A percentile compares a stretch with the other conserved stretches of the same genome.
Conservation (phyloP, 2,329 filamentous ascomycete species). For the Cadophora gregata region DNA sequence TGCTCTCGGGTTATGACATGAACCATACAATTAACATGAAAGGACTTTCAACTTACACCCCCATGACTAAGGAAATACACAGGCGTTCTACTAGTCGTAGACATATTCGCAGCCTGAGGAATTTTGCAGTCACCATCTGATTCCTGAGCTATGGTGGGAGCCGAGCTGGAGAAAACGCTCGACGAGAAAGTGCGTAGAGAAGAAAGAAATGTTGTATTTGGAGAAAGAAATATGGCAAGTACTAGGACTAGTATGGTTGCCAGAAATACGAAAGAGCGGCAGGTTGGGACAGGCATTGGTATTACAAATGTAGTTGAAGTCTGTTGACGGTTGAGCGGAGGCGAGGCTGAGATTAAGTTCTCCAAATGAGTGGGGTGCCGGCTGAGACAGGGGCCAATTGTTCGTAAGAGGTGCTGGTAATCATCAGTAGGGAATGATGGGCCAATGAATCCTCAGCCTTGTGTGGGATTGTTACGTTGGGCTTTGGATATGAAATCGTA, state of each 20-base stretch:
- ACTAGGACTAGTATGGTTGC: slow-evolving; percentile 14
- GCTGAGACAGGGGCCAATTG: neutral
- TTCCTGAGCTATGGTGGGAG: neutral
- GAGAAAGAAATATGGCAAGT: slow-evolving; percentile 28
- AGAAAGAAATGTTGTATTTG: slow-evolving; percentile 14
- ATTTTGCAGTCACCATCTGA: neutral
- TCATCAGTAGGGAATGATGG: slow-evolving; percentile 2
- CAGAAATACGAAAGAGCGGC: slow-evolving; percentile 1
- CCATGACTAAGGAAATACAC: slow-evolving; percentile 41
- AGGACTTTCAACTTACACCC: slow-evolving; percentile 32
- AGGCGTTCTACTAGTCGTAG: slow-evolving; percentile 32
- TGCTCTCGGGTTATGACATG: too few species aligned
- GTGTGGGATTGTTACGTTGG: neutral
- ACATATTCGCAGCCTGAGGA: slow-evolving; percentile 22
- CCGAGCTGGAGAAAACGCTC: slow-evolving; percentile 6
- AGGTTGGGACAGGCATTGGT: slow-evolving; percentile 12
- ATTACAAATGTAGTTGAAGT: neutral
- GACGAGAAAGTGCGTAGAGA: slow-evolving; percentile 6
- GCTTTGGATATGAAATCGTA: neutral
- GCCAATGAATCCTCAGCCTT: neutral
- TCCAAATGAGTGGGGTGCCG: neutral
- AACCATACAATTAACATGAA: neutral
- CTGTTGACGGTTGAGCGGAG: neutral
- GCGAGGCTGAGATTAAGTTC: slow-evolving; percentile 12
- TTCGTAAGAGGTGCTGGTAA: slow-evolving; percentile 15